These are phyloP conservation scores for Russula ochroleuca DNA, from an alignment of 768 basidiomycete species.

Conservation along the genomic window DNA sequence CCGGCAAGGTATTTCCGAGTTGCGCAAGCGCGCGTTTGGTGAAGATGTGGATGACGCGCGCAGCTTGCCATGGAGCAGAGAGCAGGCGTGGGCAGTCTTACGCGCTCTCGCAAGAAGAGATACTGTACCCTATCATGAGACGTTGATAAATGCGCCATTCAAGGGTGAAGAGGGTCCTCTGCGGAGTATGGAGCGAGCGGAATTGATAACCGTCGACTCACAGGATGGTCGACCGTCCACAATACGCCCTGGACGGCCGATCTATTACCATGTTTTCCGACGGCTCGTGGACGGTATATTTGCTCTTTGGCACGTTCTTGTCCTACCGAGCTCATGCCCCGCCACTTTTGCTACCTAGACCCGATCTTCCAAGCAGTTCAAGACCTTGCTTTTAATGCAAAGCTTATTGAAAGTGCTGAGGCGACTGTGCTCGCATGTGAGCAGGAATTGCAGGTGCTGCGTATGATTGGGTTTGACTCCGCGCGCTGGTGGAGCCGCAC, in stretches of 20 bases:
- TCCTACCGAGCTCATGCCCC: slow-evolving; percentile 11
- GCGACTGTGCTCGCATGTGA: slow-evolving; percentile 66
- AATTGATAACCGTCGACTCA: slow-evolving; percentile 77
- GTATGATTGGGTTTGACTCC: slow-evolving; percentile 56
- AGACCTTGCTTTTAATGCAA: slow-evolving; percentile 77
- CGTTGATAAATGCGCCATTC: slow-evolving; percentile 81
- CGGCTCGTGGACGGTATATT: slow-evolving; percentile 67
- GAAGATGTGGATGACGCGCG: slow-evolving; percentile 90
- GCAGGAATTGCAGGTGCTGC: slow-evolving; percentile 64
- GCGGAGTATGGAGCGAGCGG: slow-evolving; percentile 82
- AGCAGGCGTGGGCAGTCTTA: slow-evolving; percentile 85
- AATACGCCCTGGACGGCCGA: slow-evolving; percentile 87
- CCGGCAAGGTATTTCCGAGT: slow-evolving; percentile 67
- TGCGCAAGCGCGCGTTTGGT: slow-evolving; percentile 89
- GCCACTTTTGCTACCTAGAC: slow-evolving; percentile 43
- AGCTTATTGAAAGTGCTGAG: slow-evolving; percentile 52
- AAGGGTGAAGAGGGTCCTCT: slow-evolving; percentile 83
- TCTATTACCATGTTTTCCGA: slow-evolving; percentile 82
- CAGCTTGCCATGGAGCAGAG: slow-evolving; percentile 72
- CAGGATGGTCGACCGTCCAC: slow-evolving; percentile 75
- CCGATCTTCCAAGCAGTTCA: slow-evolving; percentile 73
- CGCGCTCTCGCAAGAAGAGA: slow-evolving; percentile 63
- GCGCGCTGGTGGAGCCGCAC: slow-evolving; percentile 44
- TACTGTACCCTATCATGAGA: slow-evolving; percentile 78
- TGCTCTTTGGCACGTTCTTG: not conserved